These are phyloP conservation scores for Alloascoidea hylecoeti DNA, from an alignment of 805 yeast species.

Conservation along the genomic window DNA sequence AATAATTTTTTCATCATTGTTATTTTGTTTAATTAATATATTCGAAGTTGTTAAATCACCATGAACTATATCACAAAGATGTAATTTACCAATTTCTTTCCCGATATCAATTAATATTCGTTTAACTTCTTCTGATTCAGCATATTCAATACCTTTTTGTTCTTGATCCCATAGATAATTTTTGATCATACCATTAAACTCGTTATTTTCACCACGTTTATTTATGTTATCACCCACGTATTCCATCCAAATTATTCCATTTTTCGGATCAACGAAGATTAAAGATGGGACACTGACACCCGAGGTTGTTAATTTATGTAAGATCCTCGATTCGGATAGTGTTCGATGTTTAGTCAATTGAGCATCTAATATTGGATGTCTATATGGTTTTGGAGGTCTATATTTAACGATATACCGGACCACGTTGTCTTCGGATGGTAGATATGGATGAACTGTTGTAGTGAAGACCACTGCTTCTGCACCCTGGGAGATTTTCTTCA, in stretches of 20 bases:
- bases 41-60: constrained; percentile 94
- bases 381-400: constrained; percentile 81
- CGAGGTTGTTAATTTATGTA: constrained; percentile 34
- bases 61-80: constrained; percentile 67
- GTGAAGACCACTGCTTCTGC: constrained; percentile 79
- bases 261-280: constrained; percentile 58
- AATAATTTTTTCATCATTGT: constrained; percentile 11
- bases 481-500: constrained; percentile 62
- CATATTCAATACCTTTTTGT: constrained; percentile 7
- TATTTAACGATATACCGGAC: constrained; percentile 52
- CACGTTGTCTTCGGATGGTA: constrained; percentile 15
- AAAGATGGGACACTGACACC: constrained; percentile 62
- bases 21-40: constrained; percentile 34
- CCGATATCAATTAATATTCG: constrained; percentile 44
- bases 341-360: constrained; percentile 72
- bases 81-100: constrained; percentile 51
- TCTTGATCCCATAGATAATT: constrained; percentile 6
- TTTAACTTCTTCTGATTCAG: constrained; percentile 22
- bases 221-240: constrained; percentile 42
- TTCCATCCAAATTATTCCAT: constrained; percentile 88
- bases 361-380: constrained; percentile 74
- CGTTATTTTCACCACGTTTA: constrained; percentile 22
- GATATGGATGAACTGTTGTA: constrained; percentile 54
- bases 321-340: constrained; percentile 65
- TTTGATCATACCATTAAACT: constrained; percentile 9